Evolutionary conservation across 768 basidiomycete species (phyloP).

Genomic region (Sutorius australiensis): DNA sequence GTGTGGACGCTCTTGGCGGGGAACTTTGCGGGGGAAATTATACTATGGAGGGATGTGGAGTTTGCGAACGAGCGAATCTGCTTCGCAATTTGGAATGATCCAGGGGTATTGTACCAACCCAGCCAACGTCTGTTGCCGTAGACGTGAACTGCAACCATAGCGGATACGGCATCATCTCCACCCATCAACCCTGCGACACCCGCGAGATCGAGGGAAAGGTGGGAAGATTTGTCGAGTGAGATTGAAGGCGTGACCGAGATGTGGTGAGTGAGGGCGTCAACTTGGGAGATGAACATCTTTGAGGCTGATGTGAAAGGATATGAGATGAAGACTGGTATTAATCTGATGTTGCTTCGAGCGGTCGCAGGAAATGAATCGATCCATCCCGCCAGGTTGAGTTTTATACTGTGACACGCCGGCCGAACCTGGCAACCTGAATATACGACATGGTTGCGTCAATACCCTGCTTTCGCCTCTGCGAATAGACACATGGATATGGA

Average conservation of each 20-base stretch:
- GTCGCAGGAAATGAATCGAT: too few species aligned
- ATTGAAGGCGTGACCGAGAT: background rate
- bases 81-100: conserved; percentile 27
- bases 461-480: too few species aligned
- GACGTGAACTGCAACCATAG: conserved; percentile 29
- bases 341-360: too few species aligned
- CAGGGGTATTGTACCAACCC: conserved; percentile 37
- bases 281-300: too few species aligned
- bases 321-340: too few species aligned
- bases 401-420: too few species aligned
- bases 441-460: too few species aligned
- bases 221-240: background rate
- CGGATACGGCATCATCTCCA: conserved; percentile 30
- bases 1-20: conserved; percentile 11
- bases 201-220: conserved; percentile 20
- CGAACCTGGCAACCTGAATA: too few species aligned
- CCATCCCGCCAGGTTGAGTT: too few species aligned
- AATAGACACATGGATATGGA: too few species aligned
- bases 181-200: conserved; percentile 29
- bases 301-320: too few species aligned
- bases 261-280: too few species aligned
- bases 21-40: background rate
- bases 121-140: conserved; percentile 26
- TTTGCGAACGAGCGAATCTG: conserved; percentile 18
- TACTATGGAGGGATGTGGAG: conserved; percentile 3